Conservation (phyloP, 2,329 filamentous ascomycete species). For the Claviceps sp. region DNA sequence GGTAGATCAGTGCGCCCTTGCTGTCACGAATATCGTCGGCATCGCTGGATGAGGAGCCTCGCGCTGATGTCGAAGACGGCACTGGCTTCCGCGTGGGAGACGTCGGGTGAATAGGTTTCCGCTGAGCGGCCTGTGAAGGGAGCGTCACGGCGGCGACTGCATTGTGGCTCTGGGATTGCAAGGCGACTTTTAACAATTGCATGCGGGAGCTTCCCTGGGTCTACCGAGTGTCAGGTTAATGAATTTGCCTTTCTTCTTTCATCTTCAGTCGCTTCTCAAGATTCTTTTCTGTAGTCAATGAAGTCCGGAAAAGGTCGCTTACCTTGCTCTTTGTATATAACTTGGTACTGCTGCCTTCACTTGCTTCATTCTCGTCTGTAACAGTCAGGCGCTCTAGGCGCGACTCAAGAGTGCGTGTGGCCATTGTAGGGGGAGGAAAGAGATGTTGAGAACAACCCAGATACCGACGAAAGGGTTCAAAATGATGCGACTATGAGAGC, state of each 20-base stretch:
- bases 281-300: neutral
- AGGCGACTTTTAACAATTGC: slow-evolving; percentile 73
- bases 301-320: slow-evolving; percentile 10
- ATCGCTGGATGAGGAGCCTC: slow-evolving; percentile 35
- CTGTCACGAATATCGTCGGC: slow-evolving; percentile 28
- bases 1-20: neutral
- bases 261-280: neutral
- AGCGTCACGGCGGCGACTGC: slow-evolving; percentile 53
- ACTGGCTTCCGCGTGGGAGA: slow-evolving; percentile 41
- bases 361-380: slow-evolving; percentile 69
- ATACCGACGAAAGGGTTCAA: neutral
- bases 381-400: slow-evolving; percentile 84
- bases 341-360: slow-evolving; percentile 31
- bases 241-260: neutral
- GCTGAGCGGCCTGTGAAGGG: slow-evolving; percentile 51
- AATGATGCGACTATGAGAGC: neutral
- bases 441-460: neutral
- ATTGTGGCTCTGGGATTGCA: slow-evolving; percentile 65
- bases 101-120: slow-evolving; percentile 30
- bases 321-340: slow-evolving; percentile 67
- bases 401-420: slow-evolving; percentile 66
- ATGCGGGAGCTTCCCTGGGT: slow-evolving; percentile 48
- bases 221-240: slow-evolving; percentile 11
- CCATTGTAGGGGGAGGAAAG: slow-evolving; percentile 35
- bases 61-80: slow-evolving; percentile 16